phyloP scores from a whole-genome alignment of 2,329 filamentous ascomycete genomes.

The Fusarium xyrophilum region DNA sequence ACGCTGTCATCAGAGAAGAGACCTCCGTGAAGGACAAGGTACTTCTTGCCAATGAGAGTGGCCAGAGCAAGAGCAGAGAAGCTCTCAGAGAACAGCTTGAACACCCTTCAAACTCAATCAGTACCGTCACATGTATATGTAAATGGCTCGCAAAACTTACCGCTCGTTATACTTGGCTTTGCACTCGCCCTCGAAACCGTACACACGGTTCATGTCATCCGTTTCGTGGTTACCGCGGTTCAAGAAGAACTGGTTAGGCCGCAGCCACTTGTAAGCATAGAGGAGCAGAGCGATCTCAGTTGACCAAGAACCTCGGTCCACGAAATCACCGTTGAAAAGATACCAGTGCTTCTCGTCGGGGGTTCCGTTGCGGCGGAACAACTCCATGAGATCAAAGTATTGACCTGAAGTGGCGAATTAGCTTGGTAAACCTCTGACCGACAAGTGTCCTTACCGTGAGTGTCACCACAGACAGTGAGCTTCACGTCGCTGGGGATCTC shows the following conservation, averaged over 20 bases:
- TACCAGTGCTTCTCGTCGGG: constrained; percentile 90
- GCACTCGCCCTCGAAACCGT: constrained; percentile 98
- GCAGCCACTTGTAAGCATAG: constrained; percentile 96
- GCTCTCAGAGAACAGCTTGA: constrained; percentile 97
- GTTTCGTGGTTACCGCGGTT: constrained; percentile 99
- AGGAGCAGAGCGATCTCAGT: constrained; percentile 93
- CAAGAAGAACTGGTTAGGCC: constrained; percentile 86
- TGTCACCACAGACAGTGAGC: constrained; percentile 96
- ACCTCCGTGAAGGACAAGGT: constrained; percentile 90
- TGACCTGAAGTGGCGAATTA: constrained; percentile 65
- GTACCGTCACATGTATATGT: background rate
- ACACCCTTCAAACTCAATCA: constrained; percentile 62
- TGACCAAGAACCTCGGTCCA: constrained; percentile 97
- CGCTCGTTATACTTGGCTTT: constrained; percentile 96
- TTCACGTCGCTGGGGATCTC: constrained; percentile 77
- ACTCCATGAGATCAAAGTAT: constrained; percentile 96
- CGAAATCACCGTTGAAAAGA: constrained; percentile 98
- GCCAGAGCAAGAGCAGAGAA: constrained; percentile 94
- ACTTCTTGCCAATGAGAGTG: constrained; percentile 89
- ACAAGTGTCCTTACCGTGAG: constrained; percentile 73
- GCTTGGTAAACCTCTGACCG: constrained; percentile 28
- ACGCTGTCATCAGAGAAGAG: constrained; percentile 95
- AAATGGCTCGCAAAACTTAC: constrained; percentile 41
- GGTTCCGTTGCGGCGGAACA: constrained; percentile 89
- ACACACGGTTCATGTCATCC: constrained; percentile 98